Base-by-base conservation (phyloP, 1,284 basidiomycete genomes). In the Marasmius oreades region DNA sequence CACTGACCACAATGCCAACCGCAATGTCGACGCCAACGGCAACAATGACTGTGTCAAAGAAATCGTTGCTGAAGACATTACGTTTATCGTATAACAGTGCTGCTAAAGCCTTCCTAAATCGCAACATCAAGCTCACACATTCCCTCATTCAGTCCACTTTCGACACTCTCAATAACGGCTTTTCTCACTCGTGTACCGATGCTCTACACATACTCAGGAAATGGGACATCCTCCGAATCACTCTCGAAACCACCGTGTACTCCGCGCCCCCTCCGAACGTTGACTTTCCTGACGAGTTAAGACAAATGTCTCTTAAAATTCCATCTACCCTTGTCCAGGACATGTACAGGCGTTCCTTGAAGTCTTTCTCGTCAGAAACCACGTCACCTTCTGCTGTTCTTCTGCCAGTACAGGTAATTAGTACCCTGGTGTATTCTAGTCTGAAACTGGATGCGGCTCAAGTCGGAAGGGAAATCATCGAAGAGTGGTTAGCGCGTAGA, bases 191-290 rank as follows among this genome's bases (percentile, higher is more conserved):
- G 12, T 73, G 88, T 3, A 68, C 75, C 52, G 73, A 78, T 12
- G 76, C 84, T 59, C 79, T 88, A n/a, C 76, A 84, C 52, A 91
- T 84, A 59, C 79, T 88, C 16, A 76, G 85, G 52, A 91, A 90
- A 73, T 92, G 90, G 90, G 90, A 92, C 63, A 83, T 92, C 53
- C 81, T 92, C 4, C 79, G 90, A 22, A 85, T 92, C 61, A 92
- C 89, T 0, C 78, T 91, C 58, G 90, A 92, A 66, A 84, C 85
- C 0, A 90, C 86, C 0, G 70, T 89, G 28, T 89, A 86, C 65
- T 69, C 79, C 6, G 77, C 86, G 0, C 82, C 84, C 0, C 68
- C 77, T 1, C 59, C 72, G 0, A 69, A 80, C 18, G 70, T 71
- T 36, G 69, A 75, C 3, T 67, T 87, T 23, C 84, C 86, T 0